Conservation (phyloP, 1,284 basidiomycete genomes). For the Ceratobasidium sp. region DNA sequence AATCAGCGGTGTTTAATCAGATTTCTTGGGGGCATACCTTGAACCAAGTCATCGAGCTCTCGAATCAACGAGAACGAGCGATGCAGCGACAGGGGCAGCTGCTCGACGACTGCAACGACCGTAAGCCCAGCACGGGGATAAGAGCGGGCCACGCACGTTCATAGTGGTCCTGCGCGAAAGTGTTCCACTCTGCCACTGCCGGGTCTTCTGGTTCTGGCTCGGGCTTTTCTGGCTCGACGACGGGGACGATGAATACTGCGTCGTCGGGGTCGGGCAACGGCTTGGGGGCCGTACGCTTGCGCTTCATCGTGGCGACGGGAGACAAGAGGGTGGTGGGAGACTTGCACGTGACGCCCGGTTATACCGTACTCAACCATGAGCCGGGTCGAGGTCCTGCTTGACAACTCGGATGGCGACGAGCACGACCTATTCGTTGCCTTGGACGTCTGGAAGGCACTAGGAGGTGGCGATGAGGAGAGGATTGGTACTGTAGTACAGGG, state of each 20-base stretch:
- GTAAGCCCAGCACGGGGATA: not conserved
- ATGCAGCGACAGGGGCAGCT: slow-evolving; percentile 63
- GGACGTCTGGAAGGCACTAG: slow-evolving; percentile 10
- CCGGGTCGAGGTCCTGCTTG: slow-evolving; percentile 3
- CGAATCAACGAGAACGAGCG: slow-evolving; percentile 60
- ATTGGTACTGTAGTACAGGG: slow-evolving; percentile 18
- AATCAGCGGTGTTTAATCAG: not conserved
- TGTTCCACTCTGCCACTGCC: slow-evolving; percentile 54
- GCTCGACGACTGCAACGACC: slow-evolving; percentile 59
- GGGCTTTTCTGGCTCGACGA: slow-evolving; percentile 9
- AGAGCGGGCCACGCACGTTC: slow-evolving; percentile 51
- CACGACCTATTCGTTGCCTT: not conserved
- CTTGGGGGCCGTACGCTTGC: slow-evolving; percentile 36
- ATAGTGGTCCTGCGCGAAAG: slow-evolving; percentile 57
- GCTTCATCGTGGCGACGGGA: slow-evolving; percentile 29
- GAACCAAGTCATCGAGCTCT: slow-evolving; percentile 61
- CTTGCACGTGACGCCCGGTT: not conserved
- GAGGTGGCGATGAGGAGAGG: not conserved
- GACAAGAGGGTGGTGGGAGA: slow-evolving; percentile 5
- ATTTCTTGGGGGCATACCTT: slow-evolving; percentile 50
- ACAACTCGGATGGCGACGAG: slow-evolving; percentile 4
- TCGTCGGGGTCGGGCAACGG: slow-evolving; percentile 16
- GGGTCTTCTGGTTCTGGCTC: slow-evolving; percentile 35
- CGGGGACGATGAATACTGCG: slow-evolving; percentile 15
- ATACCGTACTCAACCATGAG: slow-evolving; percentile 19